Percentiles rank a stretch among this genome's conserved stretches.
These are phyloP conservation scores for Claviceps sp. DNA, from an alignment of 2,329 filamentous ascomycete species.

Conservation along the genomic window DNA sequence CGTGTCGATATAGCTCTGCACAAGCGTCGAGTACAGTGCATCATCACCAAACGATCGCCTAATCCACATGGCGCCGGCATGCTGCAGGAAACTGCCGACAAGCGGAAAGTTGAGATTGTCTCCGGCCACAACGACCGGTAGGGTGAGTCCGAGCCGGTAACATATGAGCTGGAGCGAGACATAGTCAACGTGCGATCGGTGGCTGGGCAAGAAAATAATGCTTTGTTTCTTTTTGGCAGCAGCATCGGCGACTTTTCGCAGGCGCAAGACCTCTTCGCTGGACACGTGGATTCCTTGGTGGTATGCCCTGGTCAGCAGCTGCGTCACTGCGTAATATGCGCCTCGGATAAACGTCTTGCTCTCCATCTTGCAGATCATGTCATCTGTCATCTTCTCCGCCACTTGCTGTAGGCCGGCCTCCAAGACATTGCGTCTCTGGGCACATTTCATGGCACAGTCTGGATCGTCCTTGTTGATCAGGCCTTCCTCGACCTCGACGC, in stretches of 20 bases:
- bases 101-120: constrained; percentile 94
- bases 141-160: constrained; percentile 75
- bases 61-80: constrained; percentile 97
- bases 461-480: constrained; percentile 44
- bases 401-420: constrained; percentile 65
- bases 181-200: constrained; percentile 92
- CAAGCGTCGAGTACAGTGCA: constrained; percentile 77
- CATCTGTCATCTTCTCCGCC: constrained; percentile 73
- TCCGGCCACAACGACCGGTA: constrained; percentile 86
- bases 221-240: constrained; percentile 82
- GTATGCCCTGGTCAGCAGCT: constrained; percentile 83
- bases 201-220: constrained; percentile 89
- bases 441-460: constrained; percentile 35
- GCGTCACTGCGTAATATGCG: constrained; percentile 80
- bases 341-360: constrained; percentile 83
- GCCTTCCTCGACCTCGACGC: constrained; percentile 65
- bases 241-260: constrained; percentile 69
- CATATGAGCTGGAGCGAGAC: constrained; percentile 91
- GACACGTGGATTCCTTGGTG: constrained; percentile 96
- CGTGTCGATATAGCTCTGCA: constrained; percentile 92
- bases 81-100: constrained; percentile 79
- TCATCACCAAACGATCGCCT: constrained; percentile 86
- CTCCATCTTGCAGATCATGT: constrained; percentile 99
- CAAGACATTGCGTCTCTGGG: constrained; percentile 48
- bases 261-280: constrained; percentile 76